Evolutionary conservation across 257 asterid genomes (phyloP), one percentile per base, ranked within the genome.

Genomic region (Gentiana straminea): DNA sequence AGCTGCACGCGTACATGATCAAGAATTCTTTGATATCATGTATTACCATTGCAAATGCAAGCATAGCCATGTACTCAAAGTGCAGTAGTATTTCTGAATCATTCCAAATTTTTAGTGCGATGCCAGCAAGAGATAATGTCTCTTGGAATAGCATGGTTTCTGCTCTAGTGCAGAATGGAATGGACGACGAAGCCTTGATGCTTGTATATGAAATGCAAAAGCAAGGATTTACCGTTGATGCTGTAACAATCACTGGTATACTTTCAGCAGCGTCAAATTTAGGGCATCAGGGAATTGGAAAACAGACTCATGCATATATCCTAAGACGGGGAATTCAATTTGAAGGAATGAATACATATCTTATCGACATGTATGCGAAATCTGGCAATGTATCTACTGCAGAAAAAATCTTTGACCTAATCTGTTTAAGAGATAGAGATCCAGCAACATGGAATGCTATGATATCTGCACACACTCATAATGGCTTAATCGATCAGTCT

Each of bases 111-210:
- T 86, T 86, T 63, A 64, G 58, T 59, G 74, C 37, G 65, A 81
- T 86, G 90, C 65, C 62, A 54, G 81, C 77, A 73, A 76, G 83
- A 75, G 95, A 86, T 66, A 73, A 71, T 11, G 86, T 86, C 35
- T 82, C 95, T 32, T 86, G 94, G 95, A 86, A 86, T 66, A 75
- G 94, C 63, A 79, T 86, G 75, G 69, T 86, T n/a, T 77, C 83
- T 65, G 78, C 84, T 64, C 70, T 86, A 6, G 77, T 86, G 54
- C 94, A 86, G 69, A 81, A 83, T 53, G 84, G 75, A 37, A 70
- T 75, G 69, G 75, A 81, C 56, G 73, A 75, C 62, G 88, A 86
- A 71, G 90, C 84, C 41, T 58, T 86, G 73, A 83, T 81, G 95
- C 84, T 86, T 57, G 79, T 79, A 38, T 61, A 71, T 13, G 94